Percentiles rank a stretch among this genome's conserved stretches.
These are phyloP conservation scores for Kernera saxatilis DNA, from an alignment of 345 rosid species.

Conservation along the genomic window DNA sequence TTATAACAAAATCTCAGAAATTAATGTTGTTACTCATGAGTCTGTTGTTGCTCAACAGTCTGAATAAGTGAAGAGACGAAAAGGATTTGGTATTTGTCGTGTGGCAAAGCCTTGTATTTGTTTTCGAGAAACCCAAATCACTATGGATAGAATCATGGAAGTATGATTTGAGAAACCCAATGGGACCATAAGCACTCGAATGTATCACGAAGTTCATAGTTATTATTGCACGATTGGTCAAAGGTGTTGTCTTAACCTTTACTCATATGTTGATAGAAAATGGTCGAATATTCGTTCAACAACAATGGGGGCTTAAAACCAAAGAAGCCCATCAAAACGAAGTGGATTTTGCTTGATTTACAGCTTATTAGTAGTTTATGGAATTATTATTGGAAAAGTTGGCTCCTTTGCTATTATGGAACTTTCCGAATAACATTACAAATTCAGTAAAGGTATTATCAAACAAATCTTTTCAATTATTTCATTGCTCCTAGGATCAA, in stretches of 20 bases:
- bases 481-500: conserved; percentile 16
- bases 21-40: background rate
- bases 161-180: background rate
- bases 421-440: background rate
- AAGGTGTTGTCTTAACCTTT: background rate
- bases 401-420: background rate
- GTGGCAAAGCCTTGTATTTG: background rate
- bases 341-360: background rate
- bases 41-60: conserved; percentile 5
- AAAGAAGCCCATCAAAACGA: background rate
- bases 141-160: background rate
- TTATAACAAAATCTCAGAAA: background rate
- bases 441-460: background rate
- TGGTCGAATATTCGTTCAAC: too few relatives aligned
- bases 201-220: background rate
- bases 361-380: background rate
- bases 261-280: too few relatives aligned
- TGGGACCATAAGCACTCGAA: background rate
- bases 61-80: conserved; percentile 18
- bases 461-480: conserved; percentile 13
- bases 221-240: background rate
- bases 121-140: background rate
- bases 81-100: background rate
- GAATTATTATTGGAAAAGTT: background rate
- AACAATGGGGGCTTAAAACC: background rate